These are phyloP conservation scores for Fusarium sp. DNA, from an alignment of 2,329 filamentous ascomycete genomes.

Conservation along the genomic window DNA sequence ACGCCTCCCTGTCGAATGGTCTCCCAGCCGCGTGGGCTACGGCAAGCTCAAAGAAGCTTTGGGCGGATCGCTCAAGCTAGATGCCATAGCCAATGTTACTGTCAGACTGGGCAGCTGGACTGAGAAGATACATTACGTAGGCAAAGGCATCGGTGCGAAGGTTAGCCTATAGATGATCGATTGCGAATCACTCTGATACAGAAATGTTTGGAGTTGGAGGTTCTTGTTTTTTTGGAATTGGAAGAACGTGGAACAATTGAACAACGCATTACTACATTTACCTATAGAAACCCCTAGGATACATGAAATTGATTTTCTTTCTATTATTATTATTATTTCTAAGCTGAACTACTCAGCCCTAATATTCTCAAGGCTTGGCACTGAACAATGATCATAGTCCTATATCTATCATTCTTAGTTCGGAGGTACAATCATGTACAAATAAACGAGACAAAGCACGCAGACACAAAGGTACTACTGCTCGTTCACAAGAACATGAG, in stretches of 20 bases:
- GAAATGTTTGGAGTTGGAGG: constrained; percentile 31
- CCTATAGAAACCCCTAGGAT: constrained; percentile 12
- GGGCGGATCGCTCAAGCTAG: constrained; percentile 82
- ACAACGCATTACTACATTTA: background rate
- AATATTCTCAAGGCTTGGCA: background rate
- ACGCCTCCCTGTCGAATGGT: constrained; percentile 85
- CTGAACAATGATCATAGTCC: background rate
- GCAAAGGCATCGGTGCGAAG: constrained; percentile 77
- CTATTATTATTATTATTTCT: background rate
- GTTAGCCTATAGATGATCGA: constrained; percentile 51
- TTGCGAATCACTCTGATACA: constrained; percentile 2
- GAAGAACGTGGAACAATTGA: constrained; percentile 3
- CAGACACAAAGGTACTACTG: background rate
- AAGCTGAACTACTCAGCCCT: background rate
- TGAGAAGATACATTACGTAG: constrained; percentile 78
- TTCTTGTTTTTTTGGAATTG: constrained; percentile 7
- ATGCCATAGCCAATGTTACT: constrained; percentile 81
- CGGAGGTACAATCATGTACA: background rate
- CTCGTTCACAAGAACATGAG: background rate
- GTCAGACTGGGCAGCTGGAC: constrained; percentile 81
- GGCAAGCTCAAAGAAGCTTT: constrained; percentile 84
- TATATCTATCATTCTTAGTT: background rate
- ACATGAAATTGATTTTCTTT: constrained; percentile 23
- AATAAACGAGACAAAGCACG: constrained; percentile 1
- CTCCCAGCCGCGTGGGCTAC: constrained; percentile 81